Percentiles rank a stretch among this genome's conserved stretches.
phyloP scores from a whole-genome alignment of 306 rosid species.

The Pyrus betulifolia region DNA sequence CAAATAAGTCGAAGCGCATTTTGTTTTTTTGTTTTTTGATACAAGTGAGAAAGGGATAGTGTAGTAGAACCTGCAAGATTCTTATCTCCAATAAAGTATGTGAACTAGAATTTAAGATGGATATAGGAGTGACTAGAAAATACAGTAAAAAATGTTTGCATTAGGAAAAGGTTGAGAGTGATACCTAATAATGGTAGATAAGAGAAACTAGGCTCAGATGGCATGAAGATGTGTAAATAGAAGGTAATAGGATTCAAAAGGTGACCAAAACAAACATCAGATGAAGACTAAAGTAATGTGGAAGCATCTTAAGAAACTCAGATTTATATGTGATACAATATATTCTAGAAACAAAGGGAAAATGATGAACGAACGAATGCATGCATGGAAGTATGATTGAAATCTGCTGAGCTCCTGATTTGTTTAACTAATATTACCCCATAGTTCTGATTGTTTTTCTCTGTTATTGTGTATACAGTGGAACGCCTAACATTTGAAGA shows the following conservation, averaged over 20 bases:
- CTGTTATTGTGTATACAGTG: constrained; percentile 49
- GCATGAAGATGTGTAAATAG: background rate
- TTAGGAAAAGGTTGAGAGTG: background rate
- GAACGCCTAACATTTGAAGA: constrained; percentile 93
- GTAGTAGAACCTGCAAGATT: background rate
- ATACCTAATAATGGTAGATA: background rate
- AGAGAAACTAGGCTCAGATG: background rate
- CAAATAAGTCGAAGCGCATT: too few relatives aligned
- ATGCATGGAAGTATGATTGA: background rate
- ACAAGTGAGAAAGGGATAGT: background rate
- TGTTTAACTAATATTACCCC: background rate
- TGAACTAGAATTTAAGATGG: background rate
- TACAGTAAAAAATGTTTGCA: background rate
- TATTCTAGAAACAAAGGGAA: background rate
- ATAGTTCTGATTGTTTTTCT: constrained; percentile 3
- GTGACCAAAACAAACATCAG: background rate
- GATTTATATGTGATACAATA: background rate
- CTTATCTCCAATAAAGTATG: background rate
- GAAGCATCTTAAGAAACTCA: background rate
- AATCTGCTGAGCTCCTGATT: background rate
- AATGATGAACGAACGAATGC: background rate
- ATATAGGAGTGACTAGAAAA: background rate
- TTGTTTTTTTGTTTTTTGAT: too few relatives aligned
- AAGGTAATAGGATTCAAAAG: background rate
- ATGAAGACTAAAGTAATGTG: background rate